phyloP scores from a whole-genome alignment of 2,329 filamentous ascomycete species.

The Hypomyces perniciosus region DNA sequence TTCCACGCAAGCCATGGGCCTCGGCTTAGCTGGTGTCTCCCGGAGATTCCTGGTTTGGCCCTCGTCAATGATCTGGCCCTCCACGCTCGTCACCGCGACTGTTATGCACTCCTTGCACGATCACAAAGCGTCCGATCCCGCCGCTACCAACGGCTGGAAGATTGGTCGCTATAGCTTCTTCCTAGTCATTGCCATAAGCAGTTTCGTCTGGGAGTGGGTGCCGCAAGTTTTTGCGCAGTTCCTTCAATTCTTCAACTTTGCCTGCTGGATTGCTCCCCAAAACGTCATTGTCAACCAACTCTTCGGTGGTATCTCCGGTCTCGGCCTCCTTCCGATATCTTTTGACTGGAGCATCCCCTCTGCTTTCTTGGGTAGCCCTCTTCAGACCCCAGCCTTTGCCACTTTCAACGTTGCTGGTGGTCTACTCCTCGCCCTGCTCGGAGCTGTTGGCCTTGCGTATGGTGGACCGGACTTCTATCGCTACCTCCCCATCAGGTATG shows the following conservation, averaged over 20 bases:
- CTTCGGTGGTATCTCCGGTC: constrained; percentile 54
- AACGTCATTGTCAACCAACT: constrained; percentile 57
- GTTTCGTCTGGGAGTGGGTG: constrained; percentile 52
- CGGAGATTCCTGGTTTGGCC: constrained; percentile 53
- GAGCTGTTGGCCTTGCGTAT: constrained; percentile 49
- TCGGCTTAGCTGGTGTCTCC: constrained; percentile 53
- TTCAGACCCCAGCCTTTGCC: constrained; percentile 53
- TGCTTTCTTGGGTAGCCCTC: constrained; percentile 47
- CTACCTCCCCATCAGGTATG: constrained; percentile 43
- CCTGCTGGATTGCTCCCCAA: constrained; percentile 56
- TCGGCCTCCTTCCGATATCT: constrained; percentile 56
- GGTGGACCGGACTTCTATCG: constrained; percentile 42
- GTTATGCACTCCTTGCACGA: constrained; percentile 60
- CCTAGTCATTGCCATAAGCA: constrained; percentile 40
- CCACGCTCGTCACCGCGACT: constrained; percentile 51
- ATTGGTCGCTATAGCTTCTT: constrained; percentile 52
- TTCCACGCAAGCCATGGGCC: constrained; percentile 55
- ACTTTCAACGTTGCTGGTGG: constrained; percentile 52
- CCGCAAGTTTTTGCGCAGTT: constrained; percentile 52
- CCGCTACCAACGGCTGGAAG: constrained; percentile 42
- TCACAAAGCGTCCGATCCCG: constrained; percentile 27
- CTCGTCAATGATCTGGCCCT: constrained; percentile 58
- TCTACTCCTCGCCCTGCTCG: constrained; percentile 41
- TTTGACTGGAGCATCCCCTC: constrained; percentile 59
- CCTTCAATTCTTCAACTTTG: constrained; percentile 51